Conservation (phyloP, 1,139 yeast genomes). For the Suhomyces coccinellae region DNA sequence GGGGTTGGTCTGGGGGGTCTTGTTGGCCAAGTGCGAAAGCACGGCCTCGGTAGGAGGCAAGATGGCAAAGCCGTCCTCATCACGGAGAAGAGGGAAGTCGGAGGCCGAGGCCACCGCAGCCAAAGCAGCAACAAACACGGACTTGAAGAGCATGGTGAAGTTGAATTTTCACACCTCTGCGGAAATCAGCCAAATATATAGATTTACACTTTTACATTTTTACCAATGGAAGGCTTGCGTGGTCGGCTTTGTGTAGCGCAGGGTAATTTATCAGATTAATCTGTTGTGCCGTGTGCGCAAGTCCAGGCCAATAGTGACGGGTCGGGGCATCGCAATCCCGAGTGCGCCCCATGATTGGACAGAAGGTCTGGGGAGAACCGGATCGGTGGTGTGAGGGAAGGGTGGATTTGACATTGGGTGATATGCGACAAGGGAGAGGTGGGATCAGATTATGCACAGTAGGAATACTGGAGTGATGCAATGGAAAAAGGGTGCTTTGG, state of each 20-base stretch:
- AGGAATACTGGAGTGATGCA: too few species aligned
- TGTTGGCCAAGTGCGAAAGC: constrained; percentile 11
- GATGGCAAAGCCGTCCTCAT: constrained; percentile 16
- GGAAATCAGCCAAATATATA: too few species aligned
- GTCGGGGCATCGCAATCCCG: background rate
- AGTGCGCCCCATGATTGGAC: background rate
- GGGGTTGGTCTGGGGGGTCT: constrained; percentile 9
- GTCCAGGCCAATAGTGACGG: constrained; percentile 5
- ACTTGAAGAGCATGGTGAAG: constrained; percentile 14
- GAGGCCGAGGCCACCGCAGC: constrained; percentile 12
- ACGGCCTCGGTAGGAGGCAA: constrained; percentile 19
- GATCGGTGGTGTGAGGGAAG: too few species aligned
- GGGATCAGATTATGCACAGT: too few species aligned
- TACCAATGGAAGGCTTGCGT: too few species aligned
- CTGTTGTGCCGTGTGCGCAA: constrained; percentile 5
- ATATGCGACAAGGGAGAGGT: too few species aligned
- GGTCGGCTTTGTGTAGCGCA: background rate
- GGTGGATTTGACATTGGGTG: too few species aligned
- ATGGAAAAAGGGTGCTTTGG: too few species aligned
- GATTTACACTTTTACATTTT: constrained; percentile 1
- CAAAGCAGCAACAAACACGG: constrained; percentile 11
- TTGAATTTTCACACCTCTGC: too few species aligned
- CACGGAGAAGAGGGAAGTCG: constrained; percentile 16
- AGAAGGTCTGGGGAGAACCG: background rate
- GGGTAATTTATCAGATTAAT: constrained; percentile 8